Evolutionary conservation across 345 rosid genomes (phyloP).

Genomic region (Arabidopsis arenosa): DNA sequence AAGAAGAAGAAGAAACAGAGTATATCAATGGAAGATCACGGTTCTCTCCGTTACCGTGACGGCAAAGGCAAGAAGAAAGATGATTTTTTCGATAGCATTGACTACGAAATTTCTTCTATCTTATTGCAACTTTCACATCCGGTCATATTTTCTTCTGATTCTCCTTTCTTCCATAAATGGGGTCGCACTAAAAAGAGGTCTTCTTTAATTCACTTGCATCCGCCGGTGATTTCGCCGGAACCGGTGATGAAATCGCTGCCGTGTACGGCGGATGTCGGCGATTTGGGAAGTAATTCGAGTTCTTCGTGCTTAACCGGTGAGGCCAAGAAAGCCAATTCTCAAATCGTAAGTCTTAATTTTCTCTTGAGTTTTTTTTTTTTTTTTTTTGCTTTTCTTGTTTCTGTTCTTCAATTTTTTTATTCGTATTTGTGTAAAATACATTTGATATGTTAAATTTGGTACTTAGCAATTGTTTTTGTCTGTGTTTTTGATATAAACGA

Average conservation of each 20-base stretch:
- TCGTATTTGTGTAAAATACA: not conserved
- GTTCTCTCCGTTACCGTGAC: constrained; percentile 14
- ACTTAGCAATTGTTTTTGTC: not conserved
- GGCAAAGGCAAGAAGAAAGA: constrained; percentile 1
- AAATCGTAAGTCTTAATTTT: constrained; percentile 10
- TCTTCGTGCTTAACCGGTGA: constrained; percentile 45
- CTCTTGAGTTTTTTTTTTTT: not conserved
- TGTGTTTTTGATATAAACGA: not conserved
- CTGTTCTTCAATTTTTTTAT: not conserved
- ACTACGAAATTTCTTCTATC: constrained; percentile 34
- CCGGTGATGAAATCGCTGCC: constrained; percentile 17
- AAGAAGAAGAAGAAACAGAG: constrained; percentile 27
- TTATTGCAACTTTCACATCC: constrained; percentile 41
- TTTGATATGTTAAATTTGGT: not conserved
- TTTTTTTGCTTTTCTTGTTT: not conserved
- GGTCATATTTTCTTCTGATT: constrained; percentile 26
- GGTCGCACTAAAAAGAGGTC: constrained; percentile 38
- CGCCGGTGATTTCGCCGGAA: not conserved
- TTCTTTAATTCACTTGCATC: not conserved
- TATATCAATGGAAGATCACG: constrained; percentile 11
- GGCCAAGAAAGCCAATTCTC: constrained; percentile 31
- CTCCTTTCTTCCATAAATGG: constrained; percentile 30
- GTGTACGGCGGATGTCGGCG: constrained; percentile 13
- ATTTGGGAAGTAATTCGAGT: constrained; percentile 31
- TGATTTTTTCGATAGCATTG: constrained; percentile 6